Base-by-base conservation (phyloP, 176 grass and related monocot genomes). In the Paspalum notatum region DNA sequence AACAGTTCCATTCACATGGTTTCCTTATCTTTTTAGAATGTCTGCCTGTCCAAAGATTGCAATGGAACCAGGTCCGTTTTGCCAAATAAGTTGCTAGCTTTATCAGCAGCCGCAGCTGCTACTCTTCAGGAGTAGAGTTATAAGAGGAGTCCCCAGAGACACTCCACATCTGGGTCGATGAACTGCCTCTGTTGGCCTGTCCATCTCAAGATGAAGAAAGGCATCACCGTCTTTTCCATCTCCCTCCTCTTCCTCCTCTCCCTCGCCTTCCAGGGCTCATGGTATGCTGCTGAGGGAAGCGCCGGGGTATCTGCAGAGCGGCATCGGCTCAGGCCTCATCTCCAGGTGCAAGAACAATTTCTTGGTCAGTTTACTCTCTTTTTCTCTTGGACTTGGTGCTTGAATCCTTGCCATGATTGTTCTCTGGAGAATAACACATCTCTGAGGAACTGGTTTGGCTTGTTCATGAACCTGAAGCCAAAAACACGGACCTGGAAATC, bases 181-280 rank as follows among this genome's bases (percentile, higher is more conserved):
- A 66, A 52, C 41, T 69, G 53, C 83, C 57, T 62, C 45, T 54
- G 86, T 68, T 44, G 44, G 9, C 37, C 62, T 47, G 54, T 80
- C 62, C 76, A 62, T 74, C 15, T 69, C 62, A 84, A 89, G 70
- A 89, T 89, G 87, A 62, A 40, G 62, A 85, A 76, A 46, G 39
- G 17, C 15, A 18, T 39, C 73, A 60, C 32, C 62, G 32, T 74
- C 59, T 53, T 85, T 46, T 53, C 62, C 9, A 20, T 89, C 21
- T 75, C 50, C 32, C 18, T 80, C 52, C 18, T 84, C 70, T 12
- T 84, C 61, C 53, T 83, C 68, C 51, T 88, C 59, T 15, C 43
- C 68, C 46, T 89, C 62, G 81, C 81, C 13, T 84, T 69, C 52
- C 75, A 84, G 45, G 61, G 62, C 52, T 45, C 62, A 84, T 67